Conservation (phyloP, 2,329 filamentous ascomycete genomes). For the Penicillium concentricum region DNA sequence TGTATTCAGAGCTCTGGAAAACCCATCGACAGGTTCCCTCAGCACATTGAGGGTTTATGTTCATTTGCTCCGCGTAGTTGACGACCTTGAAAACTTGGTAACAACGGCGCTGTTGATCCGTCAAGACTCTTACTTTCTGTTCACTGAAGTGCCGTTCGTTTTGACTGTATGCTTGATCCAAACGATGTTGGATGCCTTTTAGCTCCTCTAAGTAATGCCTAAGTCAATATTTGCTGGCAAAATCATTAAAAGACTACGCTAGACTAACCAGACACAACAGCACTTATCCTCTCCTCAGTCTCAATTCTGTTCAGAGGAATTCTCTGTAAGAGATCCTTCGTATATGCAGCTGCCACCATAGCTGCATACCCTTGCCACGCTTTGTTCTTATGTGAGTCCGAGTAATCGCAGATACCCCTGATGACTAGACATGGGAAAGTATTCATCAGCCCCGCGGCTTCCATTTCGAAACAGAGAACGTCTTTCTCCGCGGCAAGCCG, state of each 20-base stretch:
- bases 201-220: too few species aligned
- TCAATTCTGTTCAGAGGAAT: too few species aligned
- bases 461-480: background rate
- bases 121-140: background rate
- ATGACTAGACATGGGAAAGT: too few species aligned
- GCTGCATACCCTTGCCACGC: too few species aligned
- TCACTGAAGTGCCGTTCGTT: constrained; percentile 6
- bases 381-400: too few species aligned
- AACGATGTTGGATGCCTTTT: background rate
- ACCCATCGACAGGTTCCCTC: constrained; percentile 37
- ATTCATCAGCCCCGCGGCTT: too few species aligned
- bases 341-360: too few species aligned
- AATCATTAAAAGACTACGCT: too few species aligned
- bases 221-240: too few species aligned
- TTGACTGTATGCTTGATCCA: constrained; percentile 9
- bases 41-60: constrained; percentile 32
- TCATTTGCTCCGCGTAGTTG: constrained; percentile 31
- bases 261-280: too few species aligned
- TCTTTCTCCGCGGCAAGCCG: background rate
- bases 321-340: background rate
- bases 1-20: constrained; percentile 27
- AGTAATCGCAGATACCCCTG: too few species aligned
- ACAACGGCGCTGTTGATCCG: constrained; percentile 18
- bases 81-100: constrained; percentile 27
- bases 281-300: too few species aligned